Conservation (phyloP, 768 basidiomycete species). For the Trametopsis cervina region DNA sequence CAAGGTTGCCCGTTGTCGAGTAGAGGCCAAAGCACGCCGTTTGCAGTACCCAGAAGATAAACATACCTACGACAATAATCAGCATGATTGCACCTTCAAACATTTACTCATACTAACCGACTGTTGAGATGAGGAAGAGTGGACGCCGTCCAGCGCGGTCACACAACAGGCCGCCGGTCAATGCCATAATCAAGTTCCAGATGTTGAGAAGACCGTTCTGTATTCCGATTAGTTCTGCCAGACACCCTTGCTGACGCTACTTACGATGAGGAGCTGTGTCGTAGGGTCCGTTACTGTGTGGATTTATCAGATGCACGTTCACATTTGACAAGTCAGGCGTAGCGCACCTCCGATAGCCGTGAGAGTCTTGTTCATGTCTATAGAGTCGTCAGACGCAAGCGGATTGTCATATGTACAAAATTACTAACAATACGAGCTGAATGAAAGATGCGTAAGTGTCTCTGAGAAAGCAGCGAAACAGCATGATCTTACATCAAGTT, state of each 20-base stretch:
- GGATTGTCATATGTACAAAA: background rate
- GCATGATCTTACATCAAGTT: slow-evolving; percentile 32
- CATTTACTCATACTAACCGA: slow-evolving; percentile 23
- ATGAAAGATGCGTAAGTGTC: background rate
- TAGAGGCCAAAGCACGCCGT: slow-evolving; percentile 30
- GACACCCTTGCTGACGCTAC: slow-evolving; percentile 11
- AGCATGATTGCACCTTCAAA: background rate
- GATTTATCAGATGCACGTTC: background rate
- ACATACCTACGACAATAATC: slow-evolving; percentile 26
- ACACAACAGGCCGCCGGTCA: slow-evolving; percentile 40
- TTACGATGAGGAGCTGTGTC: slow-evolving; percentile 35
- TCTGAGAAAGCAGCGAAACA: background rate
- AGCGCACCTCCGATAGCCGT: slow-evolving; percentile 38
- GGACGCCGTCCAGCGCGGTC: slow-evolving; percentile 44
- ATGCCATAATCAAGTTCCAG: slow-evolving; percentile 49
- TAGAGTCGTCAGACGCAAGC: background rate
- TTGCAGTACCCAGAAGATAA: slow-evolving; percentile 33
- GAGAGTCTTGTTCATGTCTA: slow-evolving; percentile 48
- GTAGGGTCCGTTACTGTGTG: slow-evolving; percentile 34
- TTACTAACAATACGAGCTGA: slow-evolving; percentile 25
- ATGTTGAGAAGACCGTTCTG: slow-evolving; percentile 50
- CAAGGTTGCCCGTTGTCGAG: slow-evolving; percentile 18
- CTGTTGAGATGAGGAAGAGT: slow-evolving; percentile 41
- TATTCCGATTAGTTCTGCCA: too few species aligned
- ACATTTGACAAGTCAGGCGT: background rate